Conservation (phyloP, 768 basidiomycete genomes). For the Lactifluus volemus region DNA sequence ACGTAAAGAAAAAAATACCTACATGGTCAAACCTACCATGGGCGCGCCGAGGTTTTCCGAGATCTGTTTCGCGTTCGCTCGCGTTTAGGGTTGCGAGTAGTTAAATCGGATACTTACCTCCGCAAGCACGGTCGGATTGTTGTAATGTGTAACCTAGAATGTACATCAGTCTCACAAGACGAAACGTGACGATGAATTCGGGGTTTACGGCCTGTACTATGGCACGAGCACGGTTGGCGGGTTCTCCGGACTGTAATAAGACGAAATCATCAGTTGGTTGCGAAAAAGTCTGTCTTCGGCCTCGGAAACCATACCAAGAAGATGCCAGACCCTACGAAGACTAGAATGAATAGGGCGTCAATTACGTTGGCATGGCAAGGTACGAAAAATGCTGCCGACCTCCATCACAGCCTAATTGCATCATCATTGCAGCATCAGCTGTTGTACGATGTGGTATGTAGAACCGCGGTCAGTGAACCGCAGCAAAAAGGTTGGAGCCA, state of each 20-base stretch:
- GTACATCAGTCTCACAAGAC: conserved; percentile 11
- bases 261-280: not conserved
- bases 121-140: conserved; percentile 87
- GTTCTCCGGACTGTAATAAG: conserved; percentile 67
- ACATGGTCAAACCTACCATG: conserved; percentile 95
- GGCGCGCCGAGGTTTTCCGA: conserved; percentile 80
- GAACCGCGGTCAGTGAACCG: not conserved
- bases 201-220: conserved; percentile 84
- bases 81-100: not conserved
- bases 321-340: conserved; percentile 97
- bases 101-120: conserved; percentile 41
- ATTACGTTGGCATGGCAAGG: not conserved
- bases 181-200: not conserved
- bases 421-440: conserved; percentile 98
- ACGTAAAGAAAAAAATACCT: conserved; percentile 25
- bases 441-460: conserved; percentile 13
- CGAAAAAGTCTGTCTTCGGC: not conserved
- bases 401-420: conserved; percentile 96
- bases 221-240: conserved; percentile 87
- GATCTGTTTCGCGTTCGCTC: conserved; percentile 32
- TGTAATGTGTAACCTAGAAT: conserved; percentile 81
- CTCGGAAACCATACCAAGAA: conserved; percentile 61
- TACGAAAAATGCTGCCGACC: conserved; percentile 39
- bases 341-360: conserved; percentile 32
- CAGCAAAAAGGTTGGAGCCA: conserved; percentile 3